Evolutionary conservation across 805 yeast genomes (phyloP), one percentile per base, ranked within the genome.

Genomic region (Ogataea dorogensis): DNA sequence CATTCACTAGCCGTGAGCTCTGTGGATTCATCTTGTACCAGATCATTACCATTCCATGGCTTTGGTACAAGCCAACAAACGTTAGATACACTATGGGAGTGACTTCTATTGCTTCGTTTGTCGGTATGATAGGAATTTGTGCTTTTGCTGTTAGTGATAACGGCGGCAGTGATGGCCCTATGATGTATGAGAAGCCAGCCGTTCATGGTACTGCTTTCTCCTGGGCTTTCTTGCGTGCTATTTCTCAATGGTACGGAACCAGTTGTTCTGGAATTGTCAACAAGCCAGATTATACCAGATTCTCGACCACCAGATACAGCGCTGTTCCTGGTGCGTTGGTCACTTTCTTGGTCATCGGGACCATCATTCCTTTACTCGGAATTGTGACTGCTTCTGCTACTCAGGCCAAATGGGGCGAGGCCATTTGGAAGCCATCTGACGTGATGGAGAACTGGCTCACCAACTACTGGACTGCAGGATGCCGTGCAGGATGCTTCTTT

Each of bases 401-500:
- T 16, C 45, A 61, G 19, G 56, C 55, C 20, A 58, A 44, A 36
- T 40, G 33, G 3, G 54, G 51, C 17, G 43, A 34, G 7, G 36
- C 43, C 10, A 47, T 63, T 31, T 74, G 79, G 80, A 63, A 60
- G 43, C 77, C 78, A 11, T 63, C 65, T 43, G 64, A 59, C 31
- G 55, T 68, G 34, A 53, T 65, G 25, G 50, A 54, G 21, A 56
- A 54, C 31, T 69, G 74, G 70, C 36, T 71, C 23, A 38, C 53
- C 7, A 58, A 62, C 26, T 48, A 54, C 36, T 71, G 70, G 44
- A 47, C 61, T 11, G 47, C 69, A n/a, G 62, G 53, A 33, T 54
- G 68, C 13, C 63, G 80, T 42, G 75, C 75, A 19, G 80, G 70
- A 9, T 68, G 70, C 4, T 73, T 72, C 53, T 71, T 68, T 39